Evolutionary conservation across 495 filamentous ascomycete species (phyloP).

Genomic region (Xylaria venustula): DNA sequence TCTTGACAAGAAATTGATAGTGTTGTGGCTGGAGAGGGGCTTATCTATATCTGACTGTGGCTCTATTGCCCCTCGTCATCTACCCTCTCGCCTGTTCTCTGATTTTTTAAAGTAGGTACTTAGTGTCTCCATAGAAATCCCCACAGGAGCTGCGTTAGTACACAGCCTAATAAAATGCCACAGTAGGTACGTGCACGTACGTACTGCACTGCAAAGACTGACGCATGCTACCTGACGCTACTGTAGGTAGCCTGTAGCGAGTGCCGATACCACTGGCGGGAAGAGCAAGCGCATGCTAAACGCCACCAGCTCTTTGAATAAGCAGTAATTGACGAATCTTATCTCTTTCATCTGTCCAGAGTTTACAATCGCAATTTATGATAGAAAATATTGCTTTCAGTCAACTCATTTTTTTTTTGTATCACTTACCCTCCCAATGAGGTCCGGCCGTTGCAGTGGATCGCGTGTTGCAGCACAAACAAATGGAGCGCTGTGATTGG

Average conservation of each 20-base stretch:
- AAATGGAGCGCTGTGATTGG: slow-evolving; percentile 9
- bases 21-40: slow-evolving; percentile 5
- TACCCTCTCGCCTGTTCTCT: no score
- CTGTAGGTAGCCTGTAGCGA: no score
- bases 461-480: neutral
- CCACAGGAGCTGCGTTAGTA: no score
- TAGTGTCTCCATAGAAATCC: no score
- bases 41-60: no score
- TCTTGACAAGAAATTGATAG: neutral
- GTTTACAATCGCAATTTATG: neutral
- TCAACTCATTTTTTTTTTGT: neutral
- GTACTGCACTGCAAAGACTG: no score
- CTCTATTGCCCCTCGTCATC: no score
- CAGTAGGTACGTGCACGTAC: neutral
- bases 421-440: neutral
- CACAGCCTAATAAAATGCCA: no score
- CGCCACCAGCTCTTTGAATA: neutral
- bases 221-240: no score
- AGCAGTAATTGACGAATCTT: neutral
- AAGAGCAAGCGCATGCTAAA: no score
- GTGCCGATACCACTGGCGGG: no score
- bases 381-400: neutral
- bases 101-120: no score
- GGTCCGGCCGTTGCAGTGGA: neutral
- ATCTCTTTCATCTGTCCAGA: neutral